These are phyloP conservation scores for Caryopteris hybrid DNA, from an alignment of 305 asterid genomes.

Conservation along the genomic window DNA sequence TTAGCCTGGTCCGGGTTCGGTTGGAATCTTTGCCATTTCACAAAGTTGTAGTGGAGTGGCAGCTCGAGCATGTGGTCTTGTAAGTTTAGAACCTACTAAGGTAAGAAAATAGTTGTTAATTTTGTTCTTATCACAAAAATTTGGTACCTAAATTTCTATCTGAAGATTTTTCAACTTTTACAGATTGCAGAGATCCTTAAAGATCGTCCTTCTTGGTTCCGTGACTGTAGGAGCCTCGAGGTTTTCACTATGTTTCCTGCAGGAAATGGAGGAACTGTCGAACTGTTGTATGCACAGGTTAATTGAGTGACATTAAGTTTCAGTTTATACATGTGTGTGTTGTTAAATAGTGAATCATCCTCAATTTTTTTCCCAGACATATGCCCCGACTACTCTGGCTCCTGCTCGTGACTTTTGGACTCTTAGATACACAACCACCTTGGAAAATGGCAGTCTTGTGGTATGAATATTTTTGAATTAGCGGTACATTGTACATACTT, in stretches of 20 bases:
- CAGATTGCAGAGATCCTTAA: slow-evolving; percentile 98
- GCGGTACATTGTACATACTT: not conserved
- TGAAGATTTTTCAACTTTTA: not conserved
- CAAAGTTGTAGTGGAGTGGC: slow-evolving; percentile 96
- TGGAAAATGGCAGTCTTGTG: slow-evolving; percentile 92
- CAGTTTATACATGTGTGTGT: too few species aligned
- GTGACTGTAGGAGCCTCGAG: slow-evolving; percentile 97
- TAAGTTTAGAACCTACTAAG: slow-evolving; percentile 93
- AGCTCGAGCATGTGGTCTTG: slow-evolving; percentile 99
- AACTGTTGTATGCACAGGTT: slow-evolving; percentile 87
- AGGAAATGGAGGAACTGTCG: slow-evolving; percentile 92
- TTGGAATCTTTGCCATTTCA: slow-evolving; percentile 99
- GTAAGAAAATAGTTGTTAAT: slow-evolving; percentile 25
- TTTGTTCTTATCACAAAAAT: not conserved
- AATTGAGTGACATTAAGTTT: not conserved
- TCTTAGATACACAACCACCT: slow-evolving; percentile 86
- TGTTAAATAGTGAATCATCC: not conserved
- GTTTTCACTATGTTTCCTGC: slow-evolving; percentile 94
- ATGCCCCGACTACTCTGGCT: slow-evolving; percentile 94
- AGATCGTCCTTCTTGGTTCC: slow-evolving; percentile 95
- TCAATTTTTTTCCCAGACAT: slow-evolving; percentile 46
- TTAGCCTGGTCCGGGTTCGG: slow-evolving; percentile 99
- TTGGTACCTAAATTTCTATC: not conserved
- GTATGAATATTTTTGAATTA: slow-evolving; percentile 37
- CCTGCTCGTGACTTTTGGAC: slow-evolving; percentile 99